phyloP scores from a whole-genome alignment of 805 yeast genomes.

The Tetrapisispora pingtungensis region DNA sequence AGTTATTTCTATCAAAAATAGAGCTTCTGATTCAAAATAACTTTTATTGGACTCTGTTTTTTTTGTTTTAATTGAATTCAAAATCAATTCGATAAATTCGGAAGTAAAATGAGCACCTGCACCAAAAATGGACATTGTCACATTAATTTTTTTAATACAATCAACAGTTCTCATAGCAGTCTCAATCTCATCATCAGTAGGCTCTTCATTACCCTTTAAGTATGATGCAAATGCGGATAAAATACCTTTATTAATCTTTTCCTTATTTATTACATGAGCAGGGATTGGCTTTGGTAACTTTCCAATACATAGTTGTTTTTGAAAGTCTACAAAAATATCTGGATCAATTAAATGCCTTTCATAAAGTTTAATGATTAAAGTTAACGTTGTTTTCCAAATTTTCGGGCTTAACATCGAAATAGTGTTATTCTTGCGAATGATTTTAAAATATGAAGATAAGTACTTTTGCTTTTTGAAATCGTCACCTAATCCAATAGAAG shows the following conservation, averaged over 20 bases:
- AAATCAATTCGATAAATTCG: constrained; percentile 27
- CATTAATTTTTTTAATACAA: constrained; percentile 63
- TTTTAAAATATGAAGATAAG: constrained; percentile 72
- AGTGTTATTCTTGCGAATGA: constrained; percentile 49
- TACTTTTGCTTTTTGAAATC: constrained; percentile 90
- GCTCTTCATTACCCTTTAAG: constrained; percentile 91
- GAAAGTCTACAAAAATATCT: constrained; percentile 54
- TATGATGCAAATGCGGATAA: constrained; percentile 87
- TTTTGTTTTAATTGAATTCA: constrained; percentile 30
- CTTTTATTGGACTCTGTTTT: constrained; percentile 26
- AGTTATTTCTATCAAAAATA: constrained; percentile 40
- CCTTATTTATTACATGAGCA: constrained; percentile 50
- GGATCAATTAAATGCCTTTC: constrained; percentile 67
- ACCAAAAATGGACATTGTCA: constrained; percentile 45
- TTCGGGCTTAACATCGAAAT: constrained; percentile 29
- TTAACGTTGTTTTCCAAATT: constrained; percentile 54
- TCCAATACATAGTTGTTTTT: constrained; percentile 42
- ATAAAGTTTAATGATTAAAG: constrained; percentile 52
- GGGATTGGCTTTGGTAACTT: constrained; percentile 56
- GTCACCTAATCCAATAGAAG: constrained; percentile 75
- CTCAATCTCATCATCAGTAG: constrained; percentile 87
- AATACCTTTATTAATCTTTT: constrained; percentile 65
- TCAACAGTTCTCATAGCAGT: constrained; percentile 74
- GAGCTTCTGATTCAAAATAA: constrained; percentile 36
- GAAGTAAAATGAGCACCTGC: constrained; percentile 30